Percentiles rank a stretch among this genome's conserved stretches.
These are phyloP conservation scores for Saccharomycopsis phalli DNA, from an alignment of 1,139 yeast species.

Conservation along the genomic window DNA sequence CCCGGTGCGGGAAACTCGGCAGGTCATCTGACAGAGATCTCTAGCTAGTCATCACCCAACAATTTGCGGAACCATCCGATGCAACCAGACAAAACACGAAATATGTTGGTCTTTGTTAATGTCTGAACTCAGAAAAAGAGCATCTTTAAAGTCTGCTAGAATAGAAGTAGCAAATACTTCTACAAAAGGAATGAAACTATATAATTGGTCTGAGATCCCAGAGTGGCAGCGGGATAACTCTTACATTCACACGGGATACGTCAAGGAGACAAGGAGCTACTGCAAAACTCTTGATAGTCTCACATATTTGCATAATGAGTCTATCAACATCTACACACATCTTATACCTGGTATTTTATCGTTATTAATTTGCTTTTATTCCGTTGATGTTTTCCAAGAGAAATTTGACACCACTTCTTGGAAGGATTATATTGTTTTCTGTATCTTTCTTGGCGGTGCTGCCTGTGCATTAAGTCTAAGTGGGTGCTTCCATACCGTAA, in stretches of 20 bases:
- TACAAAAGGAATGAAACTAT: too few relatives aligned
- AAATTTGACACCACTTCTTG: slow-evolving; percentile 36
- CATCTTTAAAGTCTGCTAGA: too few relatives aligned
- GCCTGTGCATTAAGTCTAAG: slow-evolving; percentile 60
- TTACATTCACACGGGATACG: slow-evolving; percentile 65
- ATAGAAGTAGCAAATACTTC: too few relatives aligned
- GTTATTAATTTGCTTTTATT: slow-evolving; percentile 26
- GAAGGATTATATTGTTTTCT: slow-evolving; percentile 37
- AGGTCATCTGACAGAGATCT: too few relatives aligned
- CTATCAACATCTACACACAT: slow-evolving; percentile 77
- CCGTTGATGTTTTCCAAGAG: slow-evolving; percentile 30
- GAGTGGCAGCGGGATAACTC: slow-evolving; percentile 87
- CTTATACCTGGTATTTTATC: slow-evolving; percentile 53
- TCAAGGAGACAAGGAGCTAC: slow-evolving; percentile 55
- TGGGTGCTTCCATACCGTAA: slow-evolving; percentile 68
- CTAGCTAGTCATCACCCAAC: too few relatives aligned
- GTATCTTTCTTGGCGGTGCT: slow-evolving; percentile 43
- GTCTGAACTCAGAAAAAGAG: too few relatives aligned
- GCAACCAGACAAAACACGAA: too few relatives aligned
- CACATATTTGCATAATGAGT: slow-evolving; percentile 70
- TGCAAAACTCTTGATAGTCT: slow-evolving; percentile 46
- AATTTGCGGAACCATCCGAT: too few relatives aligned
- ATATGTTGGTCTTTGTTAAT: too few relatives aligned
- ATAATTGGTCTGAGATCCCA: slow-evolving; percentile 54
- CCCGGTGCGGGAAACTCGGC: too few relatives aligned